phyloP scores from a whole-genome alignment of 331 rosid species.

The Cydonia oblonga region DNA sequence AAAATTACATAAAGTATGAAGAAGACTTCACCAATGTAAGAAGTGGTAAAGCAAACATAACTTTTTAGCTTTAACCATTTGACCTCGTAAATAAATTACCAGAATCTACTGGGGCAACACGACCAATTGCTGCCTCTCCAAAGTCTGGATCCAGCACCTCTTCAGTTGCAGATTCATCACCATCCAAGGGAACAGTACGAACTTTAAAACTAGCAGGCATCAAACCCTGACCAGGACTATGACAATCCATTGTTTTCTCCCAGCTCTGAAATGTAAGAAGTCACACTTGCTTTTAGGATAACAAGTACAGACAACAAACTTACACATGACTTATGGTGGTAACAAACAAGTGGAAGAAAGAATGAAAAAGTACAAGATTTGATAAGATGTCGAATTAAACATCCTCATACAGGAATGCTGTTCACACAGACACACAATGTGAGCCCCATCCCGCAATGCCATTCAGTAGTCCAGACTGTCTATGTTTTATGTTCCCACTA shows the following conservation, averaged over 20 bases:
- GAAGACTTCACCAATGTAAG: slow-evolving; percentile 11
- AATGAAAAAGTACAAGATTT: neutral
- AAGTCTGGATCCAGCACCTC: slow-evolving; percentile 90
- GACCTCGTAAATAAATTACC: slow-evolving; percentile 31
- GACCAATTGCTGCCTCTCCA: slow-evolving; percentile 94
- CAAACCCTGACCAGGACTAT: slow-evolving; percentile 89
- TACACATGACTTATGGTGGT: neutral
- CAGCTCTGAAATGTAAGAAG: slow-evolving; percentile 53
- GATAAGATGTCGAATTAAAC: neutral
- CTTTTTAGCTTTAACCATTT: neutral
- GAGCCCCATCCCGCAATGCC: neutral
- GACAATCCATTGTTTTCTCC: slow-evolving; percentile 94
- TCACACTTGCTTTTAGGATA: neutral
- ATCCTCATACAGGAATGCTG: neutral
- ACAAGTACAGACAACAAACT: neutral
- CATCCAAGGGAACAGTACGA: slow-evolving; percentile 69
- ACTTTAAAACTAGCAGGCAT: slow-evolving; percentile 95
- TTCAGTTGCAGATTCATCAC: slow-evolving; percentile 71
- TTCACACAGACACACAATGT: neutral
- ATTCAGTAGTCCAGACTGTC: neutral
- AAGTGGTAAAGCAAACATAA: neutral
- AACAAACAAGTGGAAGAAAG: neutral
- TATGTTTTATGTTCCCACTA: neutral
- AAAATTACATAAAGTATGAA: slow-evolving; percentile 6
- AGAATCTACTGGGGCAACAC: slow-evolving; percentile 89